Base-by-base conservation (phyloP, 305 asterid genomes). In the Fraxinus dipetala region DNA sequence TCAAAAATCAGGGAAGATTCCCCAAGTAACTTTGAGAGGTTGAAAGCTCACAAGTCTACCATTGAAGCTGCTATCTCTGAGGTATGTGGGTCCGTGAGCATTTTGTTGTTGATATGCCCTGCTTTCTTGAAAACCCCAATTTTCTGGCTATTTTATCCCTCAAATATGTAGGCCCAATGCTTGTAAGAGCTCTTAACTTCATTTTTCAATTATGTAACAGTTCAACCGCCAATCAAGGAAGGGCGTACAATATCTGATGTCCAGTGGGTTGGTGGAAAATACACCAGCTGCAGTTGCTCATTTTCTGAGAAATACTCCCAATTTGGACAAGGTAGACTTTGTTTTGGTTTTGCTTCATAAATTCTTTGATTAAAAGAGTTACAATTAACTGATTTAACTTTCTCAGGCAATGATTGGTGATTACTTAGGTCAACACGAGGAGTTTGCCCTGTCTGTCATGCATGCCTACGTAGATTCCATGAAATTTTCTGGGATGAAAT, bases 361-460 rank as follows among this genome's bases (percentile, higher is more conserved):
- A 82, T 78, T 76, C 82, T 77, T 36, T 72, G 36, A 31, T 77
- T 82, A 69, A 70, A 70, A 80, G 76, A 61, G 82, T 82, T 80
- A 73, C 87, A 20, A 18, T 86, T 83, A 79, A 88, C 82, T 79
- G 74, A 80, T 79, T 79, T 43, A 26, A 34, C 69, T 81, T 85
- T 85, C 70, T 63, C 91, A 96, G 98, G 97, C 92, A 83, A 93
- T 89, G 96, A 87, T 95, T 87, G 98, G 99, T 79, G 98, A 96
- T 87, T 96, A 91, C 91, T 87, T 96, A 82, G 99, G 99, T 40
- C 99, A 95, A 88, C 97, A 96, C 63, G 98, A 96, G 94, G 99
- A 95, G 89, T 96, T 95, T 84, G 98, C 99, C 38, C 93, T 96
- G 86, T 93, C 98, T 87, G 99, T 96, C 80, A 96, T 96, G 99